Base-by-base conservation (phyloP, 805 yeast species). In the Sugiyamaella marilandica region DNA sequence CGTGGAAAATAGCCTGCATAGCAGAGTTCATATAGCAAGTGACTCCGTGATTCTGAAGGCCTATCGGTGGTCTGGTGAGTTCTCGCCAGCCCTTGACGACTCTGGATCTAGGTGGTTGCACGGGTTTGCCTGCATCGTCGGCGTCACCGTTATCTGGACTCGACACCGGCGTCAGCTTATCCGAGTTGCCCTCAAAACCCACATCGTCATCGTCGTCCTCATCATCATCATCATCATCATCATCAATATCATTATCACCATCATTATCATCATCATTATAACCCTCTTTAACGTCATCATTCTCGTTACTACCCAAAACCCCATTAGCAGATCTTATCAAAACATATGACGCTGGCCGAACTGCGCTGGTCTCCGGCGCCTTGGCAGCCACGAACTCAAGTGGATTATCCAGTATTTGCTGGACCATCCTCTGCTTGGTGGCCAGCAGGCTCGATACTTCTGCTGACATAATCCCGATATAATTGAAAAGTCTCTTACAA, bases 1-100 rank as follows among this genome's bases (percentile, higher is more conserved):
- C 82, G 64, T 92, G 99, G 34, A 91, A 70, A 75, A 94, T 71
- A 1, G 95, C 83, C 72, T 92, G 98, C 24, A 94, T 83, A 1
- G 97, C 97, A 5, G 96, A 85, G 68, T 94, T 92, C 80, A 92
- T 91, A 71, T 92, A 92, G 68, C 99, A 92, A 2, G 98, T 92
- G 45, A 94, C 98, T 39, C 97, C 97, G 60, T 85, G 91, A 68
- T 92, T 92, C 47, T 86, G 69, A 47, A 92, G 73, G 0, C 99
- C 99, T 26, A 70, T 60, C n/a, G 84, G 84, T 34, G 77, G 76
- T 11, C 71, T 21, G 10, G 59, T 66, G 50, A 78, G 70, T 5
- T 47, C 16, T 5, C 49, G 75, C 78, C 96, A 90, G 53, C 82
- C 82, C 66, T 89, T 90, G 53, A 72, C 64, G 31, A 89, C 83